Conservation (phyloP, 441 rosid species). For the Bruguiera hainesii region DNA sequence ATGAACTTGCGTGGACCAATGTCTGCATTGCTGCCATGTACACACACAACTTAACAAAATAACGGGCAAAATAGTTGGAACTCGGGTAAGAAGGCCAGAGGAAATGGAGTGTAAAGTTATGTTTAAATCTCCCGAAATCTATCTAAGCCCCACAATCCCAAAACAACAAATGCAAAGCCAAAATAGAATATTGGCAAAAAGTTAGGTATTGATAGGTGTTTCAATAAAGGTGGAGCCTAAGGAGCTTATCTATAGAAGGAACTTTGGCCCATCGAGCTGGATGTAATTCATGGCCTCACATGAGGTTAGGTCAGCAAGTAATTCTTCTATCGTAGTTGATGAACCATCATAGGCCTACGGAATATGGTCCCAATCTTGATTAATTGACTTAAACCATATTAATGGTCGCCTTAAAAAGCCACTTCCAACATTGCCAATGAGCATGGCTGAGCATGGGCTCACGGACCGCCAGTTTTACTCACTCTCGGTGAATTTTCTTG, state of each 20-base stretch:
- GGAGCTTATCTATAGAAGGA: slow-evolving; percentile 11
- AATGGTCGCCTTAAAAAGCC: no score
- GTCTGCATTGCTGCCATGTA: no score
- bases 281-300: not conserved
- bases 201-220: slow-evolving; percentile 6
- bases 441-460: no score
- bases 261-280: slow-evolving; percentile 12
- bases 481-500: no score
- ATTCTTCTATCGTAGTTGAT: not conserved
- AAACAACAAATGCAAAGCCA: slow-evolving; percentile 9
- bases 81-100: not conserved
- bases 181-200: not conserved
- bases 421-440: no score
- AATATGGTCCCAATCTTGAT: not conserved
- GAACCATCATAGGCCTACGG: slow-evolving; percentile 1
- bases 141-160: slow-evolving; percentile 5
- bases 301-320: no score
- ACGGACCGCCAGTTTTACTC: no score
- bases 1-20: no score
- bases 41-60: not conserved
- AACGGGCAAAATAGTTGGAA: not conserved
- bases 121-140: not conserved
- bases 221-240: not conserved
- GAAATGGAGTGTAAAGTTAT: not conserved
- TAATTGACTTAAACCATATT: no score